Base-by-base conservation (phyloP, 31 red algal species). In the Endocladia muricata region DNA sequence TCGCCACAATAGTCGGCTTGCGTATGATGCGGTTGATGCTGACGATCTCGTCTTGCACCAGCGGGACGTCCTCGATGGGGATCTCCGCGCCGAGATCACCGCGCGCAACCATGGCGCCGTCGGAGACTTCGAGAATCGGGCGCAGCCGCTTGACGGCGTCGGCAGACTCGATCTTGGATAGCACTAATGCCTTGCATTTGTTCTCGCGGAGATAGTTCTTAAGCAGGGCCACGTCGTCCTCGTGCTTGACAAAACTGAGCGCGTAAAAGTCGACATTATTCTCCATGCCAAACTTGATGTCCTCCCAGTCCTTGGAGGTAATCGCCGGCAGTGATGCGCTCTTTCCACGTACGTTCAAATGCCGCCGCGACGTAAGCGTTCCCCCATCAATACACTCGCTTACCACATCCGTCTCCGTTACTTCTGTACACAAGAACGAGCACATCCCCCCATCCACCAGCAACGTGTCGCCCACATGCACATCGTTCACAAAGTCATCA, bases 51-150 rank as follows among this genome's bases (percentile, higher is more conserved):
- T 99, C 89, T 66, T 99, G 97, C 39, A 93, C 69, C 3, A 93
- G 38, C 23, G 97, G 92, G 11, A 99, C 97, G 57, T 95, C 82
- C 66, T 96, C 89, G 15, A 99, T 37, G 2, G 92, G 89, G 47
- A 99, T 93, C 74, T 93, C 89, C 2, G 89, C 91, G 31, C 97
- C 97, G 8, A 99, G 47, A 71, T 99, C 97, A 25, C 97, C 97
- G 36, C 97, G 88, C 22, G 97, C 97, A 29, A 99, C 91, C 97
- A 99, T 99, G 23, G 83, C 83, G 55, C 90, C 97, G 75, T 99
- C 97, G 4, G 97, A 91, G 15, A 61, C 97, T 39, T 96, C 78
- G 2, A 99, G 68, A 88, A 99, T 99, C 55, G 49, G 60, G 31
- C 59, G 65, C 8, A 99, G 58, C 21, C 83, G 59, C 63, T 81